phyloP scores from a whole-genome alignment of 2,329 filamentous ascomycete genomes.

The Teratosphaeria nubilosa region DNA sequence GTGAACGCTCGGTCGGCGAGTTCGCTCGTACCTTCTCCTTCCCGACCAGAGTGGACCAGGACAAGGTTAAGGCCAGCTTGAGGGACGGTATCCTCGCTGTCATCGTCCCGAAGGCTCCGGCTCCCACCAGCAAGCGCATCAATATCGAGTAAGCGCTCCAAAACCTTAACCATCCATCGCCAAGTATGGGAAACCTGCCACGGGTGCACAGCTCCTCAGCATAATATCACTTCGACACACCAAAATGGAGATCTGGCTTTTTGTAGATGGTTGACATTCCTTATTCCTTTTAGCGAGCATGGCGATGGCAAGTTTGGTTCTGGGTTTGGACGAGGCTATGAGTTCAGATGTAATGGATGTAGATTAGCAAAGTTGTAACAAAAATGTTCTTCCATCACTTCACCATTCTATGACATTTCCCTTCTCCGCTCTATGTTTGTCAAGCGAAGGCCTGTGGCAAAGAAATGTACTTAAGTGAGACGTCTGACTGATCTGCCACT shows the following conservation, averaged over 20 bases:
- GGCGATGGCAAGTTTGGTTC: neutral
- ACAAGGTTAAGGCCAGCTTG: slow-evolving; percentile 50
- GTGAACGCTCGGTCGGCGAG: slow-evolving; percentile 48
- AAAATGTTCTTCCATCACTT: neutral
- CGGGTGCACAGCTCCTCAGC: neutral
- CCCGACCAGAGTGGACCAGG: slow-evolving; percentile 48
- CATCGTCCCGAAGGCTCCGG: slow-evolving; percentile 46
- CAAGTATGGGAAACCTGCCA: neutral
- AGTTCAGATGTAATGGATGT: neutral
- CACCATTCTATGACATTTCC: neutral
- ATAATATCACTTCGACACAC: neutral
- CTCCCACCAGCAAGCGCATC: slow-evolving; percentile 42
- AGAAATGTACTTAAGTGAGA: neutral
- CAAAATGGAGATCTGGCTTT: neutral
- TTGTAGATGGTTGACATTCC: neutral
- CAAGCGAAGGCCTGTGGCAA: neutral
- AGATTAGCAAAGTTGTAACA: neutral
- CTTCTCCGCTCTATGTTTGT: neutral
- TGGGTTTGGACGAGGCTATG: neutral
- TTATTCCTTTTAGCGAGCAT: neutral
- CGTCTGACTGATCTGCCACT: neutral
- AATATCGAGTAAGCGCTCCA: slow-evolving; percentile 40
- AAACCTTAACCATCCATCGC: neutral
- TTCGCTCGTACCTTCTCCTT: slow-evolving; percentile 52
- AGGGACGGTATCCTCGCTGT: slow-evolving; percentile 52